Base-by-base conservation (phyloP, 176 grass and related monocot genomes). In the Triticum monococcum region DNA sequence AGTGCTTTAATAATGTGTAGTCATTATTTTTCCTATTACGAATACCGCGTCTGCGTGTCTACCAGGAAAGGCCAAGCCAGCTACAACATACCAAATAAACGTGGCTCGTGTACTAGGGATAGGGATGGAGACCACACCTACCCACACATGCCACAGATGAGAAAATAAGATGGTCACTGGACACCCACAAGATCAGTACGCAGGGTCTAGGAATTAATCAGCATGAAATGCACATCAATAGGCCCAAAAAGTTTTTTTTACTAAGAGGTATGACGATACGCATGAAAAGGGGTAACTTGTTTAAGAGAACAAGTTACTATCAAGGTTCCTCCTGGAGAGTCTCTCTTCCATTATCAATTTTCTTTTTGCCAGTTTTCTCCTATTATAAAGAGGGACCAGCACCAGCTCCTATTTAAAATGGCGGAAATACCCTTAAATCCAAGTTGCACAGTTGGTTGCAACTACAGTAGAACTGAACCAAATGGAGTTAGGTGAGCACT, bases 391-490 rank as follows among this genome's bases (percentile, higher is more conserved):
- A 73, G 89, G 89, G 40, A 20, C 70, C 40, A 83, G 12, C 30
- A 32, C 40, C 9, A 9, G 56, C 66, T 26, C 56, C 64, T 72
- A 46, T 74, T 75, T 12, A 8, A 7, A 75, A 75, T 20, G 52
- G 28, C 40, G 17, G 20, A 63, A 52, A 56, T 13, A n/a, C 24
- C 43, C 40, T 64, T 71, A 64, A 86, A 73, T 56, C 41, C 9
- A 72, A 45, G 75, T 31, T 11, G 73, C 31, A n/a, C 31, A 9
- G 40, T 56, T 83, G 31, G 64, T 89, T 86, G 62, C 63, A 79
- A 46, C 24, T 79, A 65, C 50, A 72, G 73, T 77, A 83, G 37
- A 90, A 77, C 52, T 78, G 46, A 83, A 83, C 4, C 50, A 31
- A 46, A 83, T 78, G 35, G 72, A 9, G 66, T 81, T 89, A 52